Evolutionary conservation across 2,329 filamentous ascomycete genomes (phyloP).

Genomic region (Diaporthe eres): DNA sequence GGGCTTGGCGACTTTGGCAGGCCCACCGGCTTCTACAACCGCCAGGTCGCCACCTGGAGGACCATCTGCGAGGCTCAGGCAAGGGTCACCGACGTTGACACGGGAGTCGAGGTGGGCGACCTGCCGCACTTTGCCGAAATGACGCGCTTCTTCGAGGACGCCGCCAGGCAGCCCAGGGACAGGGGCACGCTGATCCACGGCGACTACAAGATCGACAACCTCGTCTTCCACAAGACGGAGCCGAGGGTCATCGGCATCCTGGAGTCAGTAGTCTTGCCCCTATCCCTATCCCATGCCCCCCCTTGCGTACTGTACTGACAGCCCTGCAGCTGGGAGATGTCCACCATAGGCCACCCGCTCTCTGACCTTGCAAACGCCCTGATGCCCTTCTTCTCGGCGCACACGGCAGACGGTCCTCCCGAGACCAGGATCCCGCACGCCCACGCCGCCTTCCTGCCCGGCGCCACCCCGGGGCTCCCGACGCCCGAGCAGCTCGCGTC

Average conservation of each 20-base stretch:
- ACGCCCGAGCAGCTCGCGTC: conserved; percentile 50
- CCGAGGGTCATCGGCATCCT: conserved; percentile 91
- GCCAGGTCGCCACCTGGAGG: conserved; percentile 87
- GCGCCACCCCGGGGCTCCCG: conserved; percentile 71
- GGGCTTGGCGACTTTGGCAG: conserved; percentile 82
- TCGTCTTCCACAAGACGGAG: conserved; percentile 91
- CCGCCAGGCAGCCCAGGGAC: conserved; percentile 80
- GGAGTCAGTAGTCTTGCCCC: conserved; percentile 68
- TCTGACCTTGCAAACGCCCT: conserved; percentile 90
- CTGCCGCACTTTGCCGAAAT: conserved; percentile 88
- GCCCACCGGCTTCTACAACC: conserved; percentile 82
- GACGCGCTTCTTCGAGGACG: conserved; percentile 81
- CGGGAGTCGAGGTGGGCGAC: conserved; percentile 80
- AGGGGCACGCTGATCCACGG: conserved; percentile 88
- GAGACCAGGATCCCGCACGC: conserved; percentile 42
- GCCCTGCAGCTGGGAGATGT: conserved; percentile 89
- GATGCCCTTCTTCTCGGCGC: conserved; percentile 61
- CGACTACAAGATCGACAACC: conserved; percentile 95
- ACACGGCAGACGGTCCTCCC: conserved; percentile 41
- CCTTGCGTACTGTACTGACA: background rate
- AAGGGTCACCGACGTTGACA: conserved; percentile 81
- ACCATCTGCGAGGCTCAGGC: conserved; percentile 86
- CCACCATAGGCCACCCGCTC: conserved; percentile 94
- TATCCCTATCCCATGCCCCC: background rate
- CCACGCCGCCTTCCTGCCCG: conserved; percentile 70